Percentiles rank a stretch among this genome's conserved stretches.
These are phyloP conservation scores for Aspergillus taichungensis DNA, from an alignment of 495 filamentous ascomycete species.

Conservation along the genomic window DNA sequence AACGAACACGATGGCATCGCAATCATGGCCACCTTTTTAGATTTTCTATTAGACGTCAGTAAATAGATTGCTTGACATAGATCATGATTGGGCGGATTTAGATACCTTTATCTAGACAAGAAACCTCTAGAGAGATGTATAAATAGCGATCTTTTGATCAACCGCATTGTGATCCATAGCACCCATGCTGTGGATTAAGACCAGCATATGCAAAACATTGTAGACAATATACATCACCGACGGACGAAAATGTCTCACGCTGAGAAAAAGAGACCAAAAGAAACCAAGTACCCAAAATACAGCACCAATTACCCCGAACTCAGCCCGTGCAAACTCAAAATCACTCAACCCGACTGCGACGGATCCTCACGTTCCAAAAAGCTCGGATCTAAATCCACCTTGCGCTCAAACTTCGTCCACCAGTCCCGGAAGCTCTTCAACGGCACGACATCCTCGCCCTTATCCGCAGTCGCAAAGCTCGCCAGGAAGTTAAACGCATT, in stretches of 20 bases:
- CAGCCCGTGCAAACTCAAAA: neutral
- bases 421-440: constrained; percentile 88
- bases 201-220: no score
- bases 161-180: no score
- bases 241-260: neutral
- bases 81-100: neutral
- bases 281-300: no score
- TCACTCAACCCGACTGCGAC: constrained; percentile 10
- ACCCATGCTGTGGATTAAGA: no score
- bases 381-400: constrained; percentile 72
- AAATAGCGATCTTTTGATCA: neutral
- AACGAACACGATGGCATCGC: constrained; percentile 66
- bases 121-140: neutral
- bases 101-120: no score
- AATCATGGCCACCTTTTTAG: constrained; percentile 61
- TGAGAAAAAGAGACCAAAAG: neutral
- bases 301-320: neutral
- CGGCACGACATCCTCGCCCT: constrained; percentile 74
- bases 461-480: constrained; percentile 60
- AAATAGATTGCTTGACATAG: neutral
- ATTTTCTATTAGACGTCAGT: constrained; percentile 48
- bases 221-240: neutral
- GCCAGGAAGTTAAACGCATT: constrained; percentile 97
- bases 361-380: constrained; percentile 78
- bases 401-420: constrained; percentile 95